These are phyloP conservation scores for Boletellus emodensis DNA, from an alignment of 768 basidiomycete species.

Conservation along the genomic window DNA sequence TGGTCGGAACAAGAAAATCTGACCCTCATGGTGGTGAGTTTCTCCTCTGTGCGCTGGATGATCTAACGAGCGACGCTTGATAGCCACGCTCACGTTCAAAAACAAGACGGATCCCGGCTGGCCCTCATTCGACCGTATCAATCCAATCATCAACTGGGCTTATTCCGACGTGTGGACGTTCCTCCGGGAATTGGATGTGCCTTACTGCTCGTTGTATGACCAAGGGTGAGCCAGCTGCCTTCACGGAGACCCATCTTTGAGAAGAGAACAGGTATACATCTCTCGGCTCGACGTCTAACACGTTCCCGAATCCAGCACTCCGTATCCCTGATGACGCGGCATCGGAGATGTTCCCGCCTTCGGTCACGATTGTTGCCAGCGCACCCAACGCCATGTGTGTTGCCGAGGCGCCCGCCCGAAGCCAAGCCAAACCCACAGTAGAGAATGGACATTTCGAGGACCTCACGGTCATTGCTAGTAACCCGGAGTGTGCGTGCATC, in stretches of 20 bases:
- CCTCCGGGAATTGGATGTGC: constrained; percentile 66
- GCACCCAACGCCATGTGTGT: constrained; percentile 17
- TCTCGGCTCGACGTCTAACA: constrained; percentile 92
- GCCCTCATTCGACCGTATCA: constrained; percentile 87
- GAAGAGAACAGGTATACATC: constrained; percentile 78
- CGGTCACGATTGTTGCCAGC: constrained; percentile 20
- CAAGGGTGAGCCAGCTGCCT: constrained; percentile 59
- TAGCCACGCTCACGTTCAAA: constrained; percentile 67
- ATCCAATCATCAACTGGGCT: constrained; percentile 95
- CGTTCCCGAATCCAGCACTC: constrained; percentile 87
- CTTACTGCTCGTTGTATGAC: constrained; percentile 89
- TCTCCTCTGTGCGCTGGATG: neutral
- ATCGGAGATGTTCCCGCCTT: constrained; percentile 14
- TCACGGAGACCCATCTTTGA: neutral
- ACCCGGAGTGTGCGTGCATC: constrained; percentile 16
- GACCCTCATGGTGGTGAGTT: constrained; percentile 92
- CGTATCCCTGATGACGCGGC: constrained; percentile 21
- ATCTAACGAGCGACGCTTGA: neutral
- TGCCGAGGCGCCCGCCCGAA: constrained; percentile 6
- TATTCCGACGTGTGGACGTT: constrained; percentile 91
- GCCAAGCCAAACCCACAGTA: neutral
- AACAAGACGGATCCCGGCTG: constrained; percentile 86
- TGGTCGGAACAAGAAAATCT: constrained; percentile 83
- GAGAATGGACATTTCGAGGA: neutral
- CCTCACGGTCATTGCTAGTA: constrained; percentile 18